Evolutionary conservation across 345 rosid genomes (phyloP).

Genomic region (Populus deltoides): DNA sequence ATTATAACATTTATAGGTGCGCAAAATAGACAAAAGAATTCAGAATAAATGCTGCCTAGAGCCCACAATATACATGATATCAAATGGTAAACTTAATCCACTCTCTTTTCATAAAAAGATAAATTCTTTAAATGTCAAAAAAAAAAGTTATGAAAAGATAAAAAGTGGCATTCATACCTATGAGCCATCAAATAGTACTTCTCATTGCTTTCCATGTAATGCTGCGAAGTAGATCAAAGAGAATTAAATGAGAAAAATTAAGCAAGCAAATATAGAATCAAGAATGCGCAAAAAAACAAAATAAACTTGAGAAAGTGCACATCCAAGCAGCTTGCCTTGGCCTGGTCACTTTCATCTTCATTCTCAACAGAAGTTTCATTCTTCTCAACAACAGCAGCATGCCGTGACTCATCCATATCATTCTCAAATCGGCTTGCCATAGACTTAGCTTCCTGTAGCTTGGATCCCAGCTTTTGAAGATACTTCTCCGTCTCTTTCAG

Average conservation of each 20-base stretch:
- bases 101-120: not conserved
- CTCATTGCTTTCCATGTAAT: constrained; percentile 91
- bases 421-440: constrained; percentile 52
- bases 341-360: constrained; percentile 87
- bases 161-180: constrained; percentile 42
- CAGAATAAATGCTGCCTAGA: not conserved
- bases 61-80: not conserved
- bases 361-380: constrained; percentile 60
- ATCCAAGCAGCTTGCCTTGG: constrained; percentile 56
- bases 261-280: not conserved
- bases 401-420: constrained; percentile 56
- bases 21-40: not conserved
- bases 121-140: not conserved
- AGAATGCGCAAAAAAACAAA: not conserved
- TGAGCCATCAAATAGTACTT: constrained; percentile 96
- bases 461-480: constrained; percentile 85
- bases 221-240: constrained; percentile 48
- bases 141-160: constrained; percentile 2
- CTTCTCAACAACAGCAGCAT: constrained; percentile 42
- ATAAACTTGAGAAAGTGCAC: constrained; percentile 13
- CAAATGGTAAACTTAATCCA: not conserved
- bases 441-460: constrained; percentile 68
- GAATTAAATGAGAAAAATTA: constrained; percentile 3
- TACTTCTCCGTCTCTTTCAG: constrained; percentile 91
- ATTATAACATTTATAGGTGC: not conserved